These are phyloP conservation scores for Raffaelea ambrosiae DNA, from an alignment of 2,329 filamentous ascomycete genomes.

Conservation along the genomic window DNA sequence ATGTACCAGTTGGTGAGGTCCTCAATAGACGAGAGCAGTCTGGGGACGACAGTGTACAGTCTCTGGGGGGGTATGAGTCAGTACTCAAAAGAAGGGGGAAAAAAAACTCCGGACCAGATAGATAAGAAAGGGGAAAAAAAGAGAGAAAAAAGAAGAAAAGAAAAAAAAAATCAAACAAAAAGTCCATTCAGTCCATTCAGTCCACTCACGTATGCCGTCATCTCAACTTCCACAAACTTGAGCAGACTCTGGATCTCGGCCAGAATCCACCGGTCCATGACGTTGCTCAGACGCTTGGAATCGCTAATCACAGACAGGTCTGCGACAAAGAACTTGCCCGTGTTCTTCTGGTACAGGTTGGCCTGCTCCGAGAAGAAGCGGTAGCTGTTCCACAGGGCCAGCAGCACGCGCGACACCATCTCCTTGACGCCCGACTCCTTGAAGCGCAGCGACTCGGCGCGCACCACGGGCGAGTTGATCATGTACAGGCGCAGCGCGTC, in stretches of 20 bases:
- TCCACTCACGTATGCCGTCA: conserved; percentile 41
- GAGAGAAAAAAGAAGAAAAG: not conserved
- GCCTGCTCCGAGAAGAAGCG: conserved; percentile 94
- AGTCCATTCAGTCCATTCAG: too few species aligned
- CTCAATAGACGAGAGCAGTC: conserved; percentile 75
- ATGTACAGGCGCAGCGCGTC: conserved; percentile 91
- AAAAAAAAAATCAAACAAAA: not conserved
- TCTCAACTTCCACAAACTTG: conserved; percentile 87
- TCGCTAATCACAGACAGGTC: conserved; percentile 48
- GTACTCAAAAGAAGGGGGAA: not conserved
- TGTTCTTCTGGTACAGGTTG: conserved; percentile 75
- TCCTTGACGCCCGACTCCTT: conserved; percentile 91
- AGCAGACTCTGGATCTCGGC: conserved; percentile 86
- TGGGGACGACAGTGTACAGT: conserved; percentile 84
- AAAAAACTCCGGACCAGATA: not conserved
- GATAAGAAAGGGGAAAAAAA: not conserved
- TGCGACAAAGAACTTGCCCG: conserved; percentile 67
- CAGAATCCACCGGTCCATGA: conserved; percentile 95
- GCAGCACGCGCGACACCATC: conserved; percentile 81
- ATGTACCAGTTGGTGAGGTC: conserved; percentile 93
- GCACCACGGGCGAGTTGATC: conserved; percentile 92
- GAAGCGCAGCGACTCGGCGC: conserved; percentile 83
- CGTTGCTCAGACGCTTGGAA: conserved; percentile 47
- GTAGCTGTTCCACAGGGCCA: conserved; percentile 94
- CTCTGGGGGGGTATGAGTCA: conserved; percentile 23